Conservation (phyloP, 2,329 filamentous ascomycete genomes). For the Monilinia aucupariae region DNA sequence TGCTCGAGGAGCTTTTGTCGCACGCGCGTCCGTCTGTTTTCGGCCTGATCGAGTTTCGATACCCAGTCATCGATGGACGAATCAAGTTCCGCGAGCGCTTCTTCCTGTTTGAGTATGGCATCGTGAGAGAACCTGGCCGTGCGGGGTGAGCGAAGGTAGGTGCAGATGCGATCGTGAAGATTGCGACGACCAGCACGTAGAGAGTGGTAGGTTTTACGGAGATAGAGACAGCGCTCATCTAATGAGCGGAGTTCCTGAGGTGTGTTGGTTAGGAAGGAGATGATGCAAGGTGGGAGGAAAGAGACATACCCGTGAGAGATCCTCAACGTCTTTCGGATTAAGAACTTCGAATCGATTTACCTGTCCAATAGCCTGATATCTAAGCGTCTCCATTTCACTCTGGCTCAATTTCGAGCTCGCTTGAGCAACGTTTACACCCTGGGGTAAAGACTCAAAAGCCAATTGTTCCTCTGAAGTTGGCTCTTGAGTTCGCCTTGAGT, state of each 20-base stretch:
- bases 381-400: conserved; percentile 47
- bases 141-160: conserved; percentile 66
- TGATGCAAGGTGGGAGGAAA: neutral
- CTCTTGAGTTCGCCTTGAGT: conserved; percentile 14
- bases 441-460: conserved; percentile 57
- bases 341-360: conserved; percentile 61
- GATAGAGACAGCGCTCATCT: conserved; percentile 74
- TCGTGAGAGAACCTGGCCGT: conserved; percentile 68
- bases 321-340: conserved; percentile 55
- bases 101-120: conserved; percentile 72
- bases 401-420: conserved; percentile 44
- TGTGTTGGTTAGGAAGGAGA: conserved; percentile 10
- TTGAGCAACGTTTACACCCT: conserved; percentile 51
- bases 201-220: conserved; percentile 70
- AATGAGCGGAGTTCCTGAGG: conserved; percentile 63
- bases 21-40: conserved; percentile 69
- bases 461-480: conserved; percentile 42
- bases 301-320: conserved; percentile 53
- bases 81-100: conserved; percentile 71
- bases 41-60: conserved; percentile 70
- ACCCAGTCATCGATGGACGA: conserved; percentile 77
- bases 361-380: conserved; percentile 57
- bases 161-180: conserved; percentile 70
- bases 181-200: conserved; percentile 71
- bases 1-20: conserved; percentile 78